Conservation (phyloP, 345 rosid genomes). For the Rhizophora apiculata region DNA sequence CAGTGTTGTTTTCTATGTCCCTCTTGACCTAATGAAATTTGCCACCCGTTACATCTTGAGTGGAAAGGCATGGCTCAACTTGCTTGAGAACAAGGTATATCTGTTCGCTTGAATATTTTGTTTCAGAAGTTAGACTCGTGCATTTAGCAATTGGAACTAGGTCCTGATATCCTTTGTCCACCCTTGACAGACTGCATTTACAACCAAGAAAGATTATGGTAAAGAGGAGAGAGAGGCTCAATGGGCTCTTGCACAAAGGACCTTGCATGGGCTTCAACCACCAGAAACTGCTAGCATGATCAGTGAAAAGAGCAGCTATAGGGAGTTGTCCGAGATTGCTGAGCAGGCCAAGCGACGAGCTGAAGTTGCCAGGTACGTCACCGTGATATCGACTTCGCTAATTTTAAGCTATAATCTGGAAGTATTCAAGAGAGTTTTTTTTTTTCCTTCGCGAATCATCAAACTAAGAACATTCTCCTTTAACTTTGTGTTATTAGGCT, state of each 20-base stretch:
- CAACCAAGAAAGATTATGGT: slow-evolving; percentile 83
- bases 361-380: slow-evolving; percentile 70
- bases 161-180: background rate
- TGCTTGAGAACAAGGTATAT: slow-evolving; percentile 71
- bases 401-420: no score
- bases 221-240: slow-evolving; percentile 89
- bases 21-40: slow-evolving; percentile 76
- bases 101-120: background rate
- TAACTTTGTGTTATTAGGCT: slow-evolving; percentile 39
- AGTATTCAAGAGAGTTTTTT: background rate
- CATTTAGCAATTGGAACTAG: background rate
- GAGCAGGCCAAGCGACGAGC: slow-evolving; percentile 90
- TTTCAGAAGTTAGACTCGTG: background rate
- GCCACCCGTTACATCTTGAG: slow-evolving; percentile 69
- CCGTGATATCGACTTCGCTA: no score
- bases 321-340: slow-evolving; percentile 77
- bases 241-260: slow-evolving; percentile 85
- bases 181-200: slow-evolving; percentile 69
- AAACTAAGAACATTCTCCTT: background rate
- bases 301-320: slow-evolving; percentile 56
- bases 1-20: slow-evolving; percentile 67
- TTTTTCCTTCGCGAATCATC: background rate
- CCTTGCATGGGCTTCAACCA: slow-evolving; percentile 75
- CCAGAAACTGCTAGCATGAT: slow-evolving; percentile 43
- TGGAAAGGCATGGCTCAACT: slow-evolving; percentile 76